phyloP scores from a whole-genome alignment of 768 basidiomycete species.

The Boletus vinaceobasis region DNA sequence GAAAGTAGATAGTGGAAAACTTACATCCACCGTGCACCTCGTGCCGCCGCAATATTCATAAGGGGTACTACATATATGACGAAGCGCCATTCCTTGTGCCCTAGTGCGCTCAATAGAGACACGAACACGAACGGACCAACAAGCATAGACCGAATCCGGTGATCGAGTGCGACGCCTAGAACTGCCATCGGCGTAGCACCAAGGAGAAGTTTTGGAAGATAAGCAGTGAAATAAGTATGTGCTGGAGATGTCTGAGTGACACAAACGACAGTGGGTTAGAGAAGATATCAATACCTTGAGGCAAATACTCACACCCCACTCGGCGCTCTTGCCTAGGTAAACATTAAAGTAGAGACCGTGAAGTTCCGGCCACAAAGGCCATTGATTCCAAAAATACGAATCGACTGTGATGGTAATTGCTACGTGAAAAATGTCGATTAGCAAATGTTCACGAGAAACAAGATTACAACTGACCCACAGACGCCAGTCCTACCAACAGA shows the following conservation, averaged over 20 bases:
- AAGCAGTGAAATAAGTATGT: conserved; percentile 58
- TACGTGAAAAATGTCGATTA: conserved; percentile 24
- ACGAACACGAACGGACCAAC: conserved; percentile 54
- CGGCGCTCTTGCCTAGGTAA: conserved; percentile 74
- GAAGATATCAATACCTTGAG: background rate
- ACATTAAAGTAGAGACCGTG: conserved; percentile 82
- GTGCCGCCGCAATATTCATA: conserved; percentile 76
- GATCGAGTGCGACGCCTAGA: conserved; percentile 48
- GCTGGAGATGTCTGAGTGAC: conserved; percentile 61
- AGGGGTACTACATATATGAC: conserved; percentile 82
- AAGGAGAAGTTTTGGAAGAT: conserved; percentile 78
- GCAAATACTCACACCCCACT: conserved; percentile 80
- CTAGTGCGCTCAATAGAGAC: conserved; percentile 64
- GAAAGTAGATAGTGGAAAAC: conserved; percentile 23
- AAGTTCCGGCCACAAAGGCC: conserved; percentile 84
- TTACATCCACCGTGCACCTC: conserved; percentile 63
- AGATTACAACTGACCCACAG: conserved; percentile 44
- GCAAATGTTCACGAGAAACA: background rate
- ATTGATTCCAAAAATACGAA: conserved; percentile 79
- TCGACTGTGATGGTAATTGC: conserved; percentile 67
- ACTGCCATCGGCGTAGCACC: conserved; percentile 57
- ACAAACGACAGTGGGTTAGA: background rate
- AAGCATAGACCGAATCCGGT: conserved; percentile 48
- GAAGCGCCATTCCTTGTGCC: conserved; percentile 99
- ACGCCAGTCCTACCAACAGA: conserved; percentile 43